Base-by-base conservation (phyloP, 208 protist species). In the Trypanosomatidae sp. region DNA sequence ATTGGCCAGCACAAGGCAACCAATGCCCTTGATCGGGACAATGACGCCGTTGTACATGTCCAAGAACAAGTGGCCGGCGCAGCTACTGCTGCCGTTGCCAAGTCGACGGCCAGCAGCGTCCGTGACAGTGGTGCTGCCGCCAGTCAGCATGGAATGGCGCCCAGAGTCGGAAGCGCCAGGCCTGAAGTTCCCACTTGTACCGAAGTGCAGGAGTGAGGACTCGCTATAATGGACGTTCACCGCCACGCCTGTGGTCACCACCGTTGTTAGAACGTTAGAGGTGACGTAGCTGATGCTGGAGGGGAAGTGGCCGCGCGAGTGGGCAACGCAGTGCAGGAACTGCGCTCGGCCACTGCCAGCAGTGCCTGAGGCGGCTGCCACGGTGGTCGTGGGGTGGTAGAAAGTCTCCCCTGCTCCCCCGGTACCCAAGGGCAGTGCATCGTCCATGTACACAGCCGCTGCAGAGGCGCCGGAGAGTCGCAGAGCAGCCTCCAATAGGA, bases 1-100 rank as follows among this genome's bases (percentile, higher is more conserved):
- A 53, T 94, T 84, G 39, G 86, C 88, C 15, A 96, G 62, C 22
- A 96, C 62, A 22, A 93, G 65, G 73, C 89, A 93, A 1, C 88
- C 91, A 15, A 86, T 80, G 49, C 84, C 77, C 28, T 79, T 73
- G 17, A 94, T 71, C 30, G 90, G 90, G 58, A 94, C 65, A 30
- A 91, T 60, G 17, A 94, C 66, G 30, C 80, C 84, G 58, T 73
- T 86, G 64, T 73, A 68, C 28, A 88, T 77, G 72, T 84, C 70
- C 28, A 89, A 65, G 49, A 62, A 12, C 10, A 55, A 39, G n/a
- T 39, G 47, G 28, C 44, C 17, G 19, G 67, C 15, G 25, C 19
- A 41, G 2, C 19, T 22, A 28, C 36, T 33, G n/a, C 17, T 52
- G 43, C 19, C 25, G n/a, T 46, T 30, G 22, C 19, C 39, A 8